phyloP scores from a whole-genome alignment of 768 basidiomycete species.

The Pisolithus microcarpus region DNA sequence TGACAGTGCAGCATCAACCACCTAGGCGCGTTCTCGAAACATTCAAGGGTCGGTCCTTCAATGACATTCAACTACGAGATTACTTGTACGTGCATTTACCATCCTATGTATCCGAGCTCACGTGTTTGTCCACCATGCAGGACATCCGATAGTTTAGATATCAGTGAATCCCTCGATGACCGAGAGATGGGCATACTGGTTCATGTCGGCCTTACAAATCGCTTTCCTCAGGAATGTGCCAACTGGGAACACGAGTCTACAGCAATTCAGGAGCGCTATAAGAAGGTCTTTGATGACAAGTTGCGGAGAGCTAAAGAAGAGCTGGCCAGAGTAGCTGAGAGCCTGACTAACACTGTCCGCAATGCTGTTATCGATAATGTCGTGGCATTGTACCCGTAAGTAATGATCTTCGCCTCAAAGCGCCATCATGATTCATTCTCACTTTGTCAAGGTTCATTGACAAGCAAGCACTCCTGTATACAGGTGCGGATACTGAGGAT shows the following conservation, averaged over 20 bases:
- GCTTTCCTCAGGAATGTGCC: constrained; percentile 16
- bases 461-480: constrained; percentile 7
- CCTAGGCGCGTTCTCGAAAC: not conserved
- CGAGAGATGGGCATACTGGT: constrained; percentile 16
- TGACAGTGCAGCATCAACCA: constrained; percentile 20
- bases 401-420: not conserved
- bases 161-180: constrained; percentile 12
- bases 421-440: not conserved
- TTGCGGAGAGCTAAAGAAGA: not conserved
- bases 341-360: constrained; percentile 10
- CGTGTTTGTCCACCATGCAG: constrained; percentile 3
- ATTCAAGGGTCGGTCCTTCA: not conserved
- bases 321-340: not conserved
- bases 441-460: constrained; percentile 12
- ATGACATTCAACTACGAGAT: constrained; percentile 4
- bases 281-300: accelerated
- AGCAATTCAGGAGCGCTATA: not conserved
- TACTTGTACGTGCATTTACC: constrained; percentile 9
- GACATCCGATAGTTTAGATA: constrained; percentile 8
- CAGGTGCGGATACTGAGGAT: not conserved
- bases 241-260: constrained; percentile 14
- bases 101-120: not conserved
- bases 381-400: constrained; percentile 21
- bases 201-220: constrained; percentile 22
- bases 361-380: constrained; percentile 21